Evolutionary conservation across 495 filamentous ascomycete species (phyloP), one percentile per base, ranked within the genome.

Genomic region (Penicillium maclennaniae): DNA sequence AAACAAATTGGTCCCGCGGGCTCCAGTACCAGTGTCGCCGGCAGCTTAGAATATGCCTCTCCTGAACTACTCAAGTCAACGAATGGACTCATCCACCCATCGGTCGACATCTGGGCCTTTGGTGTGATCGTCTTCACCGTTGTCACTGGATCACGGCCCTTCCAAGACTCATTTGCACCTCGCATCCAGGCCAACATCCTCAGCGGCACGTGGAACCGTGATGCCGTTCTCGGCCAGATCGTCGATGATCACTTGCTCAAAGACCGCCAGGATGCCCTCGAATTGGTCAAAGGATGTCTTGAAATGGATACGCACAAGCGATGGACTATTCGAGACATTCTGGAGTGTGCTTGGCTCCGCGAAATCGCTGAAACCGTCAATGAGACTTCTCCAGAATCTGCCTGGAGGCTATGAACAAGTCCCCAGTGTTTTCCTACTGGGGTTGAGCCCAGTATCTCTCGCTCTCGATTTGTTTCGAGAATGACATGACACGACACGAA

Each of bases 21-120:
- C 6, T 80, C 78, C 12, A 83, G 79, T 59, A 82, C 79, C 17
- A 76, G 72, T 42, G 69, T 83, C 41, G 80, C 80, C 17, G 84
- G 84, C 28, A 86, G 82, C 52, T 70, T 87, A n/a, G 80, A 85
- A 57, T 87, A 87, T 61, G 83, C 84, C 1, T 78, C 80, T 4
- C 84, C 84, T 1, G 82, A 85, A 54, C 61, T 86, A 9, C 72
- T 87, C 31, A 67, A 69, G 27, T 78, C 74, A 9, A 65, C 66
- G 6, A 64, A 58, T 25, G 61, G 79, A 66, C 56, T 85, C 54
- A 70, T 83, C 54, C 61, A 76, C 56, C 70, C 78, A 2, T 81
- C 79, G 0, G 83, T 83, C 12, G 87, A 90, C 61, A 75, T 90
- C 8, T 90, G 87, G 86, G 85, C 87, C 0, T 87, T 82, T 56